Base-by-base conservation (phyloP, 2,329 filamentous ascomycete genomes). In the Fusarium nurragi region DNA sequence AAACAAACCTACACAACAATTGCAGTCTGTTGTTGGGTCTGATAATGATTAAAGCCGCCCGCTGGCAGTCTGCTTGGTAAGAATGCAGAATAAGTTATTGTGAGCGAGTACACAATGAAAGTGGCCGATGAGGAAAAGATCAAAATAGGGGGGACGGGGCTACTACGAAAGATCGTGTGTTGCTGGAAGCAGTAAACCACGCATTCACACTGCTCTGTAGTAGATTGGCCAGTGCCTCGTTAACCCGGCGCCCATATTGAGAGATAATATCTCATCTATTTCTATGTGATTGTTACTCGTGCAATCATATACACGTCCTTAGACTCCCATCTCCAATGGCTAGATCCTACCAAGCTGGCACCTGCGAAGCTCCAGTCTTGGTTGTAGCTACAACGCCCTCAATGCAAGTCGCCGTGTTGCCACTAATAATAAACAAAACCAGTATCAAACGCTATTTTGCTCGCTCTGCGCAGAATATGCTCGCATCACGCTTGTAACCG, bases 261-360 rank as follows among this genome's bases (percentile, higher is more conserved):
- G 57, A 47, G n/a, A 41, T 49, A 37, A 9, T 28, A 59, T 50
- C 54, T 52, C 39, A 30, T 71, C 69, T 71, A 71, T 71, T 55
- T 70, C 62, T 71, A 70, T 68, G 46, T 54, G 36, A 43, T 51
- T 30, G 14, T 44, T 19, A 54, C 56, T 62, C 54, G 54, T 66
- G 37, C 37, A 56, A 60, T 66, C 49, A 54, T 71, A 56, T 67
- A 68, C 59, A 68, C 58, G 49, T 52, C 60, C 32, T 54, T 54
- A 46, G 47, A 60, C 53, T 53, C 52, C 51, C 40, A 54, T 69
- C 57, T 60, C 67, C 55, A 41, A 28, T 54, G 47, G 56, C 53
- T 39, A 54, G 51, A 60, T 37, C 44, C 40, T 40, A 25, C 57
- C 51, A 37, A 49, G 41, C 41, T 39, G 51, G 54, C 36, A 28